These are phyloP conservation scores for Dendrobium huoshanense DNA, from an alignment of 106 monocot genomes.

Conservation along the genomic window DNA sequence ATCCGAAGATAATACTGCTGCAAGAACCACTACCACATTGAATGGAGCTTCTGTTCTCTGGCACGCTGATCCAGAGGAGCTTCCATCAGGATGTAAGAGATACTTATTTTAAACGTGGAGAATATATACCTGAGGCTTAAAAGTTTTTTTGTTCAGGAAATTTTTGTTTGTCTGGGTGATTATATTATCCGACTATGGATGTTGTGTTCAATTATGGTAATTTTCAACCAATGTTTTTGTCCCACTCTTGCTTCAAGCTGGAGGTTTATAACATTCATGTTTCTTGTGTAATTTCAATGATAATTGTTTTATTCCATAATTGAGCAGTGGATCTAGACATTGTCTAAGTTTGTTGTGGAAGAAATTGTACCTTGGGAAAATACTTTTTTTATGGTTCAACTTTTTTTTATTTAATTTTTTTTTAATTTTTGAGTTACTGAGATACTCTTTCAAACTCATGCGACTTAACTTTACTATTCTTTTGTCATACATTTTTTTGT, in stretches of 20 bases:
- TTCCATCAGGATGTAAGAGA: conserved; percentile 84
- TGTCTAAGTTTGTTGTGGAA: not conserved
- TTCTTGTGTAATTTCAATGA: not conserved
- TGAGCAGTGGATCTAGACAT: not conserved
- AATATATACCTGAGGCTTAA: not conserved
- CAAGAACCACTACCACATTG: conserved; percentile 33
- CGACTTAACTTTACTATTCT: not conserved
- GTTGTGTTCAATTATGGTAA: not conserved
- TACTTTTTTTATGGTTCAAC: not conserved
- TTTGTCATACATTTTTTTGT: not conserved
- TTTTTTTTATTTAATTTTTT: not conserved
- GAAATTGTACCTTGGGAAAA: not conserved
- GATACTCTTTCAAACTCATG: not conserved
- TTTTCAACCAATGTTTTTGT: not conserved
- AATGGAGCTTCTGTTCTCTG: conserved; percentile 51
- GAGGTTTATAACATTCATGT: not conserved
- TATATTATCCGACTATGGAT: no score
- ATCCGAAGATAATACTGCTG: conserved; percentile 18
- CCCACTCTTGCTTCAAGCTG: not conserved
- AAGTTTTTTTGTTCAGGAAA: not conserved
- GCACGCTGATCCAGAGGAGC: conserved; percentile 75
- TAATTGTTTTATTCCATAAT: not conserved
- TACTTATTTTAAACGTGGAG: conserved; percentile 3
- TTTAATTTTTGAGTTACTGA: not conserved
- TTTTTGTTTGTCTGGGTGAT: not conserved